Base-by-base conservation (phyloP, 345 rosid species). In the Isatis tinctoria region DNA sequence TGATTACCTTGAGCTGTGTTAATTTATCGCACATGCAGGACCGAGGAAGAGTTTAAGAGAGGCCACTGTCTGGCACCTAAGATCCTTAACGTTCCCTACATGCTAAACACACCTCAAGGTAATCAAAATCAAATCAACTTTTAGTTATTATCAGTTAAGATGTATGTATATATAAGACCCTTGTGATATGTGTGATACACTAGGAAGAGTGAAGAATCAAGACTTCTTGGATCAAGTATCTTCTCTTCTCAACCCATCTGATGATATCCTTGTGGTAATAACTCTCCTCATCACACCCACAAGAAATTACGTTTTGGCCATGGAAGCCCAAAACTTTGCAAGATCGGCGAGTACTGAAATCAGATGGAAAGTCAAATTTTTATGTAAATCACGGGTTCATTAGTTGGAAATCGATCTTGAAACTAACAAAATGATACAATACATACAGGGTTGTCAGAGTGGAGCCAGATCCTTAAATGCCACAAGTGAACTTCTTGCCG, bases 391-490 rank as follows among this genome's bases (percentile, higher is more conserved):
- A 54, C 14, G 35, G 16, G 60, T 18, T 67, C 3, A 24, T 35
- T 51, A 33, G 48, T 51, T 4, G 24, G 54, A 28, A 16, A 8
- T 30, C 17, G 58, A 48, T 9, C 13, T 18, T 65, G 57, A 63
- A 63, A 48, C 30, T 57, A 72, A 35, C 16, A 27, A 27, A 22
- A 37, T 35, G 30, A 56, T 41, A 39, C 6, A 3, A 40, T 13
- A 10, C 33, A 52, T n/a, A 22, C n/a, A 93, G 96, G 94, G 96
- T 49, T 94, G 98, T 77, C 94, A 86, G 70, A 87, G 96, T 78
- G 97, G 97, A 71, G 95, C 82, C 58, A 87, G 98, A 78, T 94
- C 98, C 58, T 72, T 85, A 33, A 61, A 76, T 28, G 97, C 97
- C 44, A 72, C 89, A 26, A 36, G 75, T 69, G 96, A 88, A 78